A percentile compares a stretch with the other conserved stretches of the same genome.
Conservation (phyloP, 345 rosid species). For the Triadica sebifera region DNA sequence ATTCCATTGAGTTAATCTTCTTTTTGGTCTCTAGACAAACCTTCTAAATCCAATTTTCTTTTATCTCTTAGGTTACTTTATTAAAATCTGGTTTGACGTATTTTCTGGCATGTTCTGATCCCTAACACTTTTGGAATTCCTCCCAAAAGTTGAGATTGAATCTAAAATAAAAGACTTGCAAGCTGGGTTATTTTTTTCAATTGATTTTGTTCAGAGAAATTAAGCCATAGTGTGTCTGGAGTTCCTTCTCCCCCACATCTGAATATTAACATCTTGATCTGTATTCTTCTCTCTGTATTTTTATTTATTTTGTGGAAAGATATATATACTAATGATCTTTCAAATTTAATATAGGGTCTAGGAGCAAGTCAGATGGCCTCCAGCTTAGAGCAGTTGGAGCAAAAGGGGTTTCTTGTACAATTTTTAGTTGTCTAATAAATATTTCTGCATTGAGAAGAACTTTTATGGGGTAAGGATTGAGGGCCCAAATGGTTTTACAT, state of each 20-base stretch:
- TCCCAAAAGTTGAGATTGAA: not conserved
- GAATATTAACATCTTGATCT: not conserved
- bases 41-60: not conserved
- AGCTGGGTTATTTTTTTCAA: not conserved
- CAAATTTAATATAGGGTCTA: conserved; percentile 4
- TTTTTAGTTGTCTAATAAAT: conserved; percentile 35
- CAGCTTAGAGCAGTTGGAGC: conserved; percentile 37
- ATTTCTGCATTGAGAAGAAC: conserved; percentile 26
- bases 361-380: conserved; percentile 54
- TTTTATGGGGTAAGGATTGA: conserved; percentile 57
- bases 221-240: not conserved
- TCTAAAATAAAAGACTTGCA: not conserved
- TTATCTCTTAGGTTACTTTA: not conserved
- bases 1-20: not conserved
- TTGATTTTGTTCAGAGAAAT: not conserved
- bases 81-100: not conserved
- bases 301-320: not conserved
- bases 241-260: not conserved
- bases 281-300: not conserved
- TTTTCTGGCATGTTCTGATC: not conserved
- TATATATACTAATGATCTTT: not conserved
- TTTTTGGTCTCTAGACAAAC: not conserved
- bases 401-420: conserved; percentile 29
- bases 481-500: conserved; percentile 59
- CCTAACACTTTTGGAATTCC: not conserved